These are phyloP conservation scores for Catenaria anguillulae DNA, from an alignment of 371 early-diverging fungal genomes.

Conservation along the genomic window DNA sequence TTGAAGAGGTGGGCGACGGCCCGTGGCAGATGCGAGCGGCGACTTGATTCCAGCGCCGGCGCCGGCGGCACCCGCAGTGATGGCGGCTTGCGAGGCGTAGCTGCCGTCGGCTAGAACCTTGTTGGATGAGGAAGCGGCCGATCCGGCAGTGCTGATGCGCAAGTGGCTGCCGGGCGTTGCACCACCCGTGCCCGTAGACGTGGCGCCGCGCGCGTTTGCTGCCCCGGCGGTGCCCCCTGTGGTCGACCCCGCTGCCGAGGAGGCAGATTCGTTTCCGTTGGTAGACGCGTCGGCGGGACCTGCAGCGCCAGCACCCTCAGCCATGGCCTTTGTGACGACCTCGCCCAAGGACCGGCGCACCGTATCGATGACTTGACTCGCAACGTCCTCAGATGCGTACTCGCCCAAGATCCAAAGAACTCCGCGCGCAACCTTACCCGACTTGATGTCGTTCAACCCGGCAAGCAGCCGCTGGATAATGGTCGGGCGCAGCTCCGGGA, in stretches of 20 bases:
- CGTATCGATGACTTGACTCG: constrained; percentile 5
- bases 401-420: constrained; percentile 95
- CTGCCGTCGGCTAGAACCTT: constrained; percentile 68
- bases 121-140: too few species aligned
- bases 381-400: constrained; percentile 42
- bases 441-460: constrained; percentile 75
- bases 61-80: constrained; percentile 29
- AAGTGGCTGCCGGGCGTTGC: background rate
- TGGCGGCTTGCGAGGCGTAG: constrained; percentile 86
- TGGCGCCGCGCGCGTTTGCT: background rate
- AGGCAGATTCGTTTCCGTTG: too few species aligned
- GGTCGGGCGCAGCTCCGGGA: constrained; percentile 62
- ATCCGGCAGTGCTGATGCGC: background rate
- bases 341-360: constrained; percentile 49
- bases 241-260: too few species aligned
- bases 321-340: constrained; percentile 70
- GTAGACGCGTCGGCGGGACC: background rate
- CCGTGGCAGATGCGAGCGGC: background rate
- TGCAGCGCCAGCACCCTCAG: background rate
- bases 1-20: constrained; percentile 11
- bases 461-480: constrained; percentile 65
- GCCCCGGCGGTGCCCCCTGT: background rate
- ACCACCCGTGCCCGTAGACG: background rate
- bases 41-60: constrained; percentile 14
- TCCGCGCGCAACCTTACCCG: constrained; percentile 89